Conservation (phyloP, 371 early-diverging fungal species). For the Mucor ambiguus region DNA sequence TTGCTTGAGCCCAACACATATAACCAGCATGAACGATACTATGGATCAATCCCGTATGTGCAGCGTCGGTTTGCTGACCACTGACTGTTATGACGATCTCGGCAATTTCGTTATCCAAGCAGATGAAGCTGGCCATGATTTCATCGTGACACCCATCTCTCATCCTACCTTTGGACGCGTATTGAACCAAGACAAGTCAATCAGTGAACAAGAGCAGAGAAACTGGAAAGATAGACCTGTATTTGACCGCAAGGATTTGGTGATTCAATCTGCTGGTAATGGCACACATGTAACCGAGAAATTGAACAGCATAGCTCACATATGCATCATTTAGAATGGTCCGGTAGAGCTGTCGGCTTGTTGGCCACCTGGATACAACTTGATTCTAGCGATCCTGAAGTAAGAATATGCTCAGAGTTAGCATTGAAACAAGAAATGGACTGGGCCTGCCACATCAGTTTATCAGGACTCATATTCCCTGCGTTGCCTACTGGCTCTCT, state of each 20-base stretch:
- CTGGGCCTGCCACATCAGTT: constrained; percentile 75
- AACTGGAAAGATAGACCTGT: constrained; percentile 46
- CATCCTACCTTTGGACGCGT: constrained; percentile 55
- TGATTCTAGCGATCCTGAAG: constrained; percentile 53
- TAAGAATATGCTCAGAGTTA: constrained; percentile 63
- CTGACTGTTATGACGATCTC: constrained; percentile 41
- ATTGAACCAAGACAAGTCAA: constrained; percentile 33
- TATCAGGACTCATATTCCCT: constrained; percentile 62
- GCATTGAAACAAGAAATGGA: constrained; percentile 71
- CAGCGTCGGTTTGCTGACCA: constrained; percentile 39
- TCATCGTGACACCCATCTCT: constrained; percentile 61
- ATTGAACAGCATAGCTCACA: not conserved
- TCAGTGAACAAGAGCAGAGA: constrained; percentile 13
- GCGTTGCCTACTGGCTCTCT: constrained; percentile 37
- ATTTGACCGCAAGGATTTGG: constrained; percentile 47
- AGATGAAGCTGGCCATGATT: constrained; percentile 59
- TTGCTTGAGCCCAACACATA: not conserved
- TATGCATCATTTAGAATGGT: constrained; percentile 35
- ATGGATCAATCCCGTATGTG: constrained; percentile 29
- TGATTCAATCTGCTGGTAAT: constrained; percentile 50
- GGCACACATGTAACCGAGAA: not conserved
- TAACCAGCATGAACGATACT: constrained; percentile 8
- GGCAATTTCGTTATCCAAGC: constrained; percentile 45
- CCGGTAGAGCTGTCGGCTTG: constrained; percentile 56
- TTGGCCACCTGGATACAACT: constrained; percentile 66